Percentiles rank a stretch among this genome's conserved stretches.
Evolutionary conservation across 2,329 filamentous ascomycete species (phyloP).

Genomic region (Ascocoryne sarcoides): DNA sequence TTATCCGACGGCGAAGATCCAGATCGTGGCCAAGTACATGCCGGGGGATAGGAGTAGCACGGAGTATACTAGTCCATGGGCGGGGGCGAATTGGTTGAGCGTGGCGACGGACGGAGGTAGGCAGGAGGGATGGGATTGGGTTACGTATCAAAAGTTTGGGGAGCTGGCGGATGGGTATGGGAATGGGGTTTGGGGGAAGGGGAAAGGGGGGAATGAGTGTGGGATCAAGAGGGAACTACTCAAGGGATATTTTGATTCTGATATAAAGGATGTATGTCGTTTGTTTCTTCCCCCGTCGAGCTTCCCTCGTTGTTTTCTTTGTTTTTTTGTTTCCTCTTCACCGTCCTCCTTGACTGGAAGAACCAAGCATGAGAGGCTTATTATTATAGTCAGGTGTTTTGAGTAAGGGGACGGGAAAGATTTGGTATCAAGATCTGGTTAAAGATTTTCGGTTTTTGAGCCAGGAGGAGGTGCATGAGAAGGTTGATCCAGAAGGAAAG

Average conservation of each 20-base stretch:
- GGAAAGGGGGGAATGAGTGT: slow-evolving; percentile 9
- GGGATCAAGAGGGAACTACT: slow-evolving; percentile 11
- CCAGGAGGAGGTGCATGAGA: slow-evolving; percentile 44
- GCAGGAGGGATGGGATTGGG: slow-evolving; percentile 36
- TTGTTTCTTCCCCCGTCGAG: background rate
- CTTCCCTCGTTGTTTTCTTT: no score
- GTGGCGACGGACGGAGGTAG: slow-evolving; percentile 50
- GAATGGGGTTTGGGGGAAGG: slow-evolving; percentile 12
- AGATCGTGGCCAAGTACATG: slow-evolving; percentile 76
- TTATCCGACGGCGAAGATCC: slow-evolving; percentile 47
- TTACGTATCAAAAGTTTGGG: slow-evolving; percentile 66
- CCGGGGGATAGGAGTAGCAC: slow-evolving; percentile 77
- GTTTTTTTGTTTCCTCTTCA: no score
- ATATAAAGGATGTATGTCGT: slow-evolving; percentile 4
- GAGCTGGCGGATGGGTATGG: slow-evolving; percentile 16
- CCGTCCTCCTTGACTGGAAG: no score
- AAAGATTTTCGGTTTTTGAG: slow-evolving; percentile 43
- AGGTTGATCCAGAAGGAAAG: background rate
- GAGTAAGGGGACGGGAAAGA: slow-evolving; percentile 13
- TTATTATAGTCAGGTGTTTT: slow-evolving; percentile 7
- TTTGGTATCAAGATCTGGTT: slow-evolving; percentile 35
- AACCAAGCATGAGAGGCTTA: no score
- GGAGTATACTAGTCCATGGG: slow-evolving; percentile 84
- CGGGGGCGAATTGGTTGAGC: slow-evolving; percentile 66
- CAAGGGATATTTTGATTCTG: slow-evolving; percentile 8